These are phyloP conservation scores for Lactifluus subvellereus DNA, from an alignment of 768 basidiomycete species.

Conservation along the genomic window DNA sequence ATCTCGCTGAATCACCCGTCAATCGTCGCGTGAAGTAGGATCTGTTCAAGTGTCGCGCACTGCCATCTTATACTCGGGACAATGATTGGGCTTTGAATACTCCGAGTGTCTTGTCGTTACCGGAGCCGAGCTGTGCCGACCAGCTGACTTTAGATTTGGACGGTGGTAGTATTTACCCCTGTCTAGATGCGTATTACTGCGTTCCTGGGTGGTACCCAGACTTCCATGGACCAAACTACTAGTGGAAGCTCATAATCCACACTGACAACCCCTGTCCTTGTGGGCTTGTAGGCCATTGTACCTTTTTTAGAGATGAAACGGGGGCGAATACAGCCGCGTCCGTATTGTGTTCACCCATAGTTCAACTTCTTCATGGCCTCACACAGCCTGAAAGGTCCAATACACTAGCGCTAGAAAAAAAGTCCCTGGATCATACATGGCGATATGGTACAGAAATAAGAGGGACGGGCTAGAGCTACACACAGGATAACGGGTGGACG, in stretches of 20 bases:
- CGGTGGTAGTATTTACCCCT: background rate
- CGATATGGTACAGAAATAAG: background rate
- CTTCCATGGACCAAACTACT: background rate
- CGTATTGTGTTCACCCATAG: background rate
- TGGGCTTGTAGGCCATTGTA: background rate
- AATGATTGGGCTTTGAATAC: background rate
- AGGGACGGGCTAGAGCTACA: constrained; percentile 3
- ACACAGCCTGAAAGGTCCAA: background rate
- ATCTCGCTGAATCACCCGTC: background rate
- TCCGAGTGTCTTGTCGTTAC: background rate
- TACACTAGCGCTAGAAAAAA: background rate
- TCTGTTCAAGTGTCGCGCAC: background rate
- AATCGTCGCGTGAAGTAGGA: background rate
- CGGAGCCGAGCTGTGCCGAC: background rate
- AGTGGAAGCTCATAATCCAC: too few relatives aligned
- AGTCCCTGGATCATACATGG: background rate
- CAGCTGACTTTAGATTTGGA: background rate
- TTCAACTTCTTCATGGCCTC: background rate
- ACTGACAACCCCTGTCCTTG: background rate
- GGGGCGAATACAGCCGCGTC: background rate
- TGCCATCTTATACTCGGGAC: background rate
- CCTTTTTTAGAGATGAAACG: background rate
- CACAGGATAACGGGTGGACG: background rate
- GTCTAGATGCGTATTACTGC: background rate
- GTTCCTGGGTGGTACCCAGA: too few relatives aligned